Percentiles rank a stretch among this genome's conserved stretches.
Conservation (phyloP, 352 stramenopile species). For the Phytophthora constricta region DNA sequence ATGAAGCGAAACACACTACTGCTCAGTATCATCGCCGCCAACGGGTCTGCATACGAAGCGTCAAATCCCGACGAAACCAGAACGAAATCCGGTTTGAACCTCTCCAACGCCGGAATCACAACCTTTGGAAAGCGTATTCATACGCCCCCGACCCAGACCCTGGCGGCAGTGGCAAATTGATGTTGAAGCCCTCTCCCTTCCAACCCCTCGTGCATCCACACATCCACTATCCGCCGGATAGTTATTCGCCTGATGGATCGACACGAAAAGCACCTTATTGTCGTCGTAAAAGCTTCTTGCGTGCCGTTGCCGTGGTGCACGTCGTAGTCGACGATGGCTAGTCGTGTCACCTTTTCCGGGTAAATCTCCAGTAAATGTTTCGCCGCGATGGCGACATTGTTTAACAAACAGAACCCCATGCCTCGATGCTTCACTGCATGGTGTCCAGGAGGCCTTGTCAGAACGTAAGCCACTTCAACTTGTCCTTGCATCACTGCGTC, state of each 20-base stretch:
- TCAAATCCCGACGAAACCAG: slow-evolving; percentile 82
- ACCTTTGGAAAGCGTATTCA: slow-evolving; percentile 68
- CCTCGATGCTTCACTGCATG: slow-evolving; percentile 58
- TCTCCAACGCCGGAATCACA: slow-evolving; percentile 67
- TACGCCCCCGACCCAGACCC: slow-evolving; percentile 82
- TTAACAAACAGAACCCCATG: slow-evolving; percentile 82
- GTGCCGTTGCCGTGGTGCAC: slow-evolving; percentile 97
- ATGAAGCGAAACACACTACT: slow-evolving; percentile 76
- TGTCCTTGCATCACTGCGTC: slow-evolving; percentile 61
- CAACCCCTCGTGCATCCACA: slow-evolving; percentile 46
- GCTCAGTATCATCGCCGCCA: slow-evolving; percentile 88
- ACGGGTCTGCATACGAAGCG: slow-evolving; percentile 80
- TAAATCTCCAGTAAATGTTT: slow-evolving; percentile 64
- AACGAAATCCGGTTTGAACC: slow-evolving; percentile 84
- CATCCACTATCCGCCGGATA: slow-evolving; percentile 71
- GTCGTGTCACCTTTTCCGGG: slow-evolving; percentile 71
- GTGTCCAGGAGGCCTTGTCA: slow-evolving; percentile 78
- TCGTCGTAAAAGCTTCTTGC: slow-evolving; percentile 91
- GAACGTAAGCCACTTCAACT: slow-evolving; percentile 60
- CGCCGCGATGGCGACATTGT: slow-evolving; percentile 72
- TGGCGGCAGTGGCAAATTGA: slow-evolving; percentile 90
- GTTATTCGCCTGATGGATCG: slow-evolving; percentile 84
- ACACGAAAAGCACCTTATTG: slow-evolving; percentile 75
- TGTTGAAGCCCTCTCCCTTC: slow-evolving; percentile 57
- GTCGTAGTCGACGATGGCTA: slow-evolving; percentile 96